These are phyloP conservation scores for Linnemannia hyalina DNA, from an alignment of 192 early-diverging fungal genomes.

Conservation along the genomic window DNA sequence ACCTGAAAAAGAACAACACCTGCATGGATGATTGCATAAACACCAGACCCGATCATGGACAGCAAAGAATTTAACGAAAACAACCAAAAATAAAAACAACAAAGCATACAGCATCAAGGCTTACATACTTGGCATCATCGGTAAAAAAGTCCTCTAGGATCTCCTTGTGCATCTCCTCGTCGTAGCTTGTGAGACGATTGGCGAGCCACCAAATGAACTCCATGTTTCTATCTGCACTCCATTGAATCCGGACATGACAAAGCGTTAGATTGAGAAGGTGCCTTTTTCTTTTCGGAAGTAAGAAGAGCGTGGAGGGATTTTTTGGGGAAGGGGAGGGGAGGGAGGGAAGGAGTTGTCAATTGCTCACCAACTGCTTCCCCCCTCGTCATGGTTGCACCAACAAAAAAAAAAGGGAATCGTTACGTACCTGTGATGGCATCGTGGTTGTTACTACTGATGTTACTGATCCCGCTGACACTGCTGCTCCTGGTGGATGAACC, in stretches of 20 bases:
- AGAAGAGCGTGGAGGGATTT: background rate
- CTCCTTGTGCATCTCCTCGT: constrained; percentile 61
- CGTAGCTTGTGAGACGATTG: constrained; percentile 63
- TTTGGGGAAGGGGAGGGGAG: background rate
- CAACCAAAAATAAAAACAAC: constrained; percentile 12
- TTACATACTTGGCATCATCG: constrained; percentile 58
- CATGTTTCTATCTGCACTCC: constrained; percentile 36
- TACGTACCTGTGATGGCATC: constrained; percentile 33
- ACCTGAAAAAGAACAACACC: background rate
- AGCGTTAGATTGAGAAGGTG: too few relatives aligned
- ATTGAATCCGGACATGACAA: background rate
- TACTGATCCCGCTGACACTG: constrained; percentile 33
- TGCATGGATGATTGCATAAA: constrained; percentile 5
- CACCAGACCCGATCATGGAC: background rate
- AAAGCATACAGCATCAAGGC: background rate
- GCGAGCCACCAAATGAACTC: constrained; percentile 60
- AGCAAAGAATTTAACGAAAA: background rate
- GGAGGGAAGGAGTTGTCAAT: background rate
- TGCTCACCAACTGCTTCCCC: background rate
- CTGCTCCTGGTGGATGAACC: constrained; percentile 41
- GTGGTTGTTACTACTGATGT: constrained; percentile 41
- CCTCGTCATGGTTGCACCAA: constrained; percentile 4
- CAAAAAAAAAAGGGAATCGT: background rate
- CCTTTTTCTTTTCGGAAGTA: background rate
- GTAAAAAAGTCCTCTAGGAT: constrained; percentile 68